Conservation (phyloP, 805 yeast genomes). For the Saturnispora quitensis region DNA sequence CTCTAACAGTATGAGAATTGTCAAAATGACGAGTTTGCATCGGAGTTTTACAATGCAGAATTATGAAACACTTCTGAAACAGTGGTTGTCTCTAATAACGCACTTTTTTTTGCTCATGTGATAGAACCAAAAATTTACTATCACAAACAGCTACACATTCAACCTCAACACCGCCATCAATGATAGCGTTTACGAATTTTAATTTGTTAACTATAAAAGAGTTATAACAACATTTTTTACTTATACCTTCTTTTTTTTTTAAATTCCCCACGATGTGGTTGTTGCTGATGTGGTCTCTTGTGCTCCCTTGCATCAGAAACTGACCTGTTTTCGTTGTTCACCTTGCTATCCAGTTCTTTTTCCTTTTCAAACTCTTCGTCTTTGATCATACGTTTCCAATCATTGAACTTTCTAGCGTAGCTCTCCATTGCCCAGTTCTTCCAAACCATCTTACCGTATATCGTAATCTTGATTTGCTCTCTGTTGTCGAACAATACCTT, state of each 20-base stretch:
- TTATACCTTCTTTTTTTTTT: constrained; percentile 1
- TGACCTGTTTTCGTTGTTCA: neutral
- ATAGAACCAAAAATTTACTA: neutral
- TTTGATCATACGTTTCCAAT: constrained; percentile 68
- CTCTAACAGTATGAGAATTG: neutral
- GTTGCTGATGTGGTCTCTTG: neutral
- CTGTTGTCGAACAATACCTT: constrained; percentile 49
- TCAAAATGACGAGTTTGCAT: neutral
- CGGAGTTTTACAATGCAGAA: neutral
- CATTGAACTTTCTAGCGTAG: constrained; percentile 61
- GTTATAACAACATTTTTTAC: neutral
- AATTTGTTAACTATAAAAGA: neutral
- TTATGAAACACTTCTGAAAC: constrained; percentile 6
- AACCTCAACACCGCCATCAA: neutral
- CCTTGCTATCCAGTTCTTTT: neutral
- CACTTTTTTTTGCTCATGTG: neutral
- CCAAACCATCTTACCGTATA: constrained; percentile 89
- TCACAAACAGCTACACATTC: neutral
- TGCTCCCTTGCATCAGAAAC: neutral
- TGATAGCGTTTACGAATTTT: neutral
- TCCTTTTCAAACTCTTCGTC: constrained; percentile 34
- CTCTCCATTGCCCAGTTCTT: constrained; percentile 88
- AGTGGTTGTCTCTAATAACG: neutral
- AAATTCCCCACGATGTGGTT: constrained; percentile 2
- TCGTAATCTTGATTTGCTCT: constrained; percentile 69